phyloP scores from a whole-genome alignment of 768 basidiomycete species.

The Coprinopsis sp. region DNA sequence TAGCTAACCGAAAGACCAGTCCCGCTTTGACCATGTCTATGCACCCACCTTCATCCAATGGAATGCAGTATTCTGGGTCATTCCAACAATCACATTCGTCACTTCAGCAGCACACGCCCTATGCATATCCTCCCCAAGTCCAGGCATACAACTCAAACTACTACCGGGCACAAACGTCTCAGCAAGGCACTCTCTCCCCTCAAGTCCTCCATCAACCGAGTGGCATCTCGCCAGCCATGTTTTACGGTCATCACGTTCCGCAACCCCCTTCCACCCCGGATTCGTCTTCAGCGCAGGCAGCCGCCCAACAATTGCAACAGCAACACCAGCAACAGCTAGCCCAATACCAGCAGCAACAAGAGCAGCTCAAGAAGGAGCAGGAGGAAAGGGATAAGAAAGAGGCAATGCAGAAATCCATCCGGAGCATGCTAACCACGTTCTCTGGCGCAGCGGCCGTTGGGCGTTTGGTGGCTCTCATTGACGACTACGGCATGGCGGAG shows the following conservation, averaged over 20 bases:
- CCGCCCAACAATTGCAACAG: constrained; percentile 17
- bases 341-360: constrained; percentile 17
- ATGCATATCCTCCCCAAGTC: background rate
- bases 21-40: constrained; percentile 53
- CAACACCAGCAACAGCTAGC: constrained; percentile 13
- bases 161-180: constrained; percentile 29
- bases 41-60: constrained; percentile 41
- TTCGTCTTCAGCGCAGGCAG: constrained; percentile 15
- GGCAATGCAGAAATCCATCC: constrained; percentile 47
- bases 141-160: constrained; percentile 15
- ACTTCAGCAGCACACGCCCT: constrained; percentile 20
- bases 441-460: constrained; percentile 66
- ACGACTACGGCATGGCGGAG: constrained; percentile 56
- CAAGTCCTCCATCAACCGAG: constrained; percentile 61
- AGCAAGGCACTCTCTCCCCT: constrained; percentile 67
- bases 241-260: constrained; percentile 25
- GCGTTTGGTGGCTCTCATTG: constrained; percentile 53
- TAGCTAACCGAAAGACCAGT: constrained; percentile 29
- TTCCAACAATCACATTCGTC: constrained; percentile 24
- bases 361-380: constrained; percentile 26
- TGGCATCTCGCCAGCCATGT: constrained; percentile 27
- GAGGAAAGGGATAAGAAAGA: constrained; percentile 51
- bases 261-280: constrained; percentile 12
- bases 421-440: constrained; percentile 57
- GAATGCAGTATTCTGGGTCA: constrained; percentile 41